Percentiles rank a stretch among this genome's conserved stretches.
phyloP scores from a whole-genome alignment of 169 alveolate genomes.

The Eimeria falciformis region DNA sequence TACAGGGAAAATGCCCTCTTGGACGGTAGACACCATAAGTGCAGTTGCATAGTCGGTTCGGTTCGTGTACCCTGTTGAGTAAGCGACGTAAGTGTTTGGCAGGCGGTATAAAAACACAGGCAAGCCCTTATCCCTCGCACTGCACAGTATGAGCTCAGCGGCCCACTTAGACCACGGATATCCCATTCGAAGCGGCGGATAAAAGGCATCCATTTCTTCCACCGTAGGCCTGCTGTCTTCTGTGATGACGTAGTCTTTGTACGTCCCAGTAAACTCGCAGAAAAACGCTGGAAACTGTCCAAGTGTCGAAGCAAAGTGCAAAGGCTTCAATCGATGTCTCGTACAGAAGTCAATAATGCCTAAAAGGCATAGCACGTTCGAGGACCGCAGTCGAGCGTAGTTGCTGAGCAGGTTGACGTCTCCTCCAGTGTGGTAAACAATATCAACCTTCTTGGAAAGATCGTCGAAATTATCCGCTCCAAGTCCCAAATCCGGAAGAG shows the following conservation, averaged over 20 bases:
- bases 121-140: constrained; percentile 81
- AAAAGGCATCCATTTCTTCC: constrained; percentile 82
- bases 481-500: constrained; percentile 80
- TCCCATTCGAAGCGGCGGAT: constrained; percentile 83
- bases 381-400: constrained; percentile 82
- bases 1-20: constrained; percentile 84
- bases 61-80: constrained; percentile 84
- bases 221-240: constrained; percentile 81
- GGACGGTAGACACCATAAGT: constrained; percentile 80
- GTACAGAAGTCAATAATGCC: constrained; percentile 81
- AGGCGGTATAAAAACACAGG: constrained; percentile 83
- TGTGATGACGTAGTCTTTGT: constrained; percentile 69
- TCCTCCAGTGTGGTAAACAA: constrained; percentile 86
- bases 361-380: constrained; percentile 80
- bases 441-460: constrained; percentile 78
- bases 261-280: constrained; percentile 81
- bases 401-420: constrained; percentile 84
- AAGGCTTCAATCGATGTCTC: constrained; percentile 77
- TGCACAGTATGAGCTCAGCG: constrained; percentile 82
- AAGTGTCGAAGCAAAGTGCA: constrained; percentile 84
- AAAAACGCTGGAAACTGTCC: constrained; percentile 86
- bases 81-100: constrained; percentile 85
- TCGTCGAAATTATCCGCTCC: constrained; percentile 79
- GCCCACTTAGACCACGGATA: constrained; percentile 88
- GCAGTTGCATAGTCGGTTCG: constrained; percentile 85